Base-by-base conservation (phyloP, 2,329 filamentous ascomycete species). In the Gnomoniopsis smithogilvyi region DNA sequence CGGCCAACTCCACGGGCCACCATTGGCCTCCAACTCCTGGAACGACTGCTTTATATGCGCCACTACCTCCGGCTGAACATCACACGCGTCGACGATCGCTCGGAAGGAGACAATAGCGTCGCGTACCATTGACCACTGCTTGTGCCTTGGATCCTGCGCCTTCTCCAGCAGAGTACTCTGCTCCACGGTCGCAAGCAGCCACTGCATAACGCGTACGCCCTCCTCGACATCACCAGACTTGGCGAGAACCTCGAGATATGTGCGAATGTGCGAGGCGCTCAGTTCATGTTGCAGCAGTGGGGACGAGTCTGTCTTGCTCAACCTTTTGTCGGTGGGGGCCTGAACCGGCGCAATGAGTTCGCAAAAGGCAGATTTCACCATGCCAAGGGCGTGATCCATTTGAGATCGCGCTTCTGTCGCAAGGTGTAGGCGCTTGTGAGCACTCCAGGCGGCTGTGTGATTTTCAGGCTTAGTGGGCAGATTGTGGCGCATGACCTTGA, bases 241-340 rank as follows among this genome's bases (percentile, higher is more conserved):
- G 1, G 83, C 88, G 22, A 92, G 74, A 1, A 83, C 79, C 50
- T 86, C 79, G 68, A 92, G 79, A 67, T 90, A 89, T 2, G 76
- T 74, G 64, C 89, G 83, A 1, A 85, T 67, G 41, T 79, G 71
- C 21, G 72, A 71, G 7, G 80, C 78, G 11, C 70, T 69, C 12
- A 86, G 73, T 14, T 75, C 69, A 41, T 76, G 71, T 8, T 79
- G 71, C 2, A 81, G 69, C 8, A 59, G 57, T 14, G 66, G 64
- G 30, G 46, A 43, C 12, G 43, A 24, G 34, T 11, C 17, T 10
- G 8, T 3, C 1, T 41, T 33, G 43, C 11, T 19, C 22, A 56
- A 22, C 21, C n/a, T 34, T 0, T 57, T 59, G 54, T 52, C 71
- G 61, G 73, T 26, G 48, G 34, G 56, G 48, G 47, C 43, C 34